Conservation (phyloP, 2,329 filamentous ascomycete genomes). For the Penicillium sp. region DNA sequence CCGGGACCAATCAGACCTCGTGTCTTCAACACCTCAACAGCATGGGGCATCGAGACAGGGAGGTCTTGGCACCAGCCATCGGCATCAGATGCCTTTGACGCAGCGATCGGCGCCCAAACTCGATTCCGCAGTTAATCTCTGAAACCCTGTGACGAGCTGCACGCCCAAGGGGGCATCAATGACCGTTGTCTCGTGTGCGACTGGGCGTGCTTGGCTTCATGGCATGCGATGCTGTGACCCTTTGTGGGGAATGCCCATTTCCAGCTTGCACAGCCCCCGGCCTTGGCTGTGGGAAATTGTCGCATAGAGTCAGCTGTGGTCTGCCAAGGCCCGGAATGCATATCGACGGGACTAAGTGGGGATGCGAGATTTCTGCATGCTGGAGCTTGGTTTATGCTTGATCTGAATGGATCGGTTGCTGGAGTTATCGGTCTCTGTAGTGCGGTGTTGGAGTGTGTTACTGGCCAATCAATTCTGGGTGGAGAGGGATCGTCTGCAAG, state of each 20-base stretch:
- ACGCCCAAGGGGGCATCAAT: not conserved
- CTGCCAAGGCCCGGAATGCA: not conserved
- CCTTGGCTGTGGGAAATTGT: slow-evolving; percentile 9
- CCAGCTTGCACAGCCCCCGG: slow-evolving; percentile 16
- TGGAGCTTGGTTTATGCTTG: slow-evolving; percentile 2
- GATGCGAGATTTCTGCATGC: not conserved
- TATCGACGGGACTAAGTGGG: not conserved
- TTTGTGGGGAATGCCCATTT: slow-evolving; percentile 9
- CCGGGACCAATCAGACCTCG: slow-evolving; percentile 2
- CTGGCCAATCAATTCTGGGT: not conserved
- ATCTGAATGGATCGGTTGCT: not conserved
- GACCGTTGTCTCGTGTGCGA: not conserved
- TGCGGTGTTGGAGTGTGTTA: not conserved
- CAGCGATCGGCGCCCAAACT: not conserved
- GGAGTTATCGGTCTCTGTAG: not conserved
- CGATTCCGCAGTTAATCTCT: not conserved
- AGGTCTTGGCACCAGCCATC: slow-evolving; percentile 7
- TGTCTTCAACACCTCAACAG: not conserved
- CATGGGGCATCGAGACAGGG: slow-evolving; percentile 1
- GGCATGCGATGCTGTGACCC: slow-evolving; percentile 11
- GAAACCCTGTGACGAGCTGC: not conserved
- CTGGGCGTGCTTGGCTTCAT: not conserved
- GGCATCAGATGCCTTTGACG: not conserved
- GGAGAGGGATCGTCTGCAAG: not conserved
- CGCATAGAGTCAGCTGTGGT: not conserved